Evolutionary conservation across 208 protist species (phyloP).

Genomic region (Phytomonas francai): DNA sequence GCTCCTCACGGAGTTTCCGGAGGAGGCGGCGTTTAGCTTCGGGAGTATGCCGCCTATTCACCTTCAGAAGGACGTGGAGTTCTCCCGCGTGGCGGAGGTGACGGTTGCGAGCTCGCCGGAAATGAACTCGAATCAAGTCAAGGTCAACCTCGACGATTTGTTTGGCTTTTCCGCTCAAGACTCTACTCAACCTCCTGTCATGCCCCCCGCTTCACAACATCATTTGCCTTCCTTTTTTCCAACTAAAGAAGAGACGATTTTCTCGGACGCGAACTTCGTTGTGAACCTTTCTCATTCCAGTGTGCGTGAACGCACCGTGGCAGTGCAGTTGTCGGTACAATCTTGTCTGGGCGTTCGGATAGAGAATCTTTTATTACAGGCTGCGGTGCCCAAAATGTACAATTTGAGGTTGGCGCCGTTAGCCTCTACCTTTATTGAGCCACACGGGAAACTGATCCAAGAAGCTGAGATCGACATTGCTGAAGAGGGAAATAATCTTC

Average conservation of each 20-base stretch:
- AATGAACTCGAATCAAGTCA: conserved; percentile 39
- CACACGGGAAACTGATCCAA: conserved; percentile 33
- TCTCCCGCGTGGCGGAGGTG: conserved; percentile 30
- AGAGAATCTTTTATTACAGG: conserved; percentile 56
- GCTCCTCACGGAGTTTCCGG: conserved; percentile 65
- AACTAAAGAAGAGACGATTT: conserved; percentile 23
- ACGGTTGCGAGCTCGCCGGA: conserved; percentile 45
- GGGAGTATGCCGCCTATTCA: conserved; percentile 74
- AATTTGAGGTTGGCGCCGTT: conserved; percentile 47
- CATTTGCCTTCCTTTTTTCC: background rate
- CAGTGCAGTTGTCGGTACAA: conserved; percentile 32
- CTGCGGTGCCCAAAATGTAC: conserved; percentile 55
- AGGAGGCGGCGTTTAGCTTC: conserved; percentile 69
- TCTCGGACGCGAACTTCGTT: conserved; percentile 40
- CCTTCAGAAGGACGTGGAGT: background rate
- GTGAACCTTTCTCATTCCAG: conserved; percentile 27
- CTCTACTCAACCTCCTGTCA: background rate
- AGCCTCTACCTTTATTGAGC: conserved; percentile 23
- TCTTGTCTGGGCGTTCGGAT: conserved; percentile 24
- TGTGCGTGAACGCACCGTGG: conserved; percentile 13
- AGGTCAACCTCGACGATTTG: conserved; percentile 57
- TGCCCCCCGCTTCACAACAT: background rate
- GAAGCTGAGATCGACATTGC: conserved; percentile 43
- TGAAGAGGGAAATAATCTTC: conserved; percentile 32
- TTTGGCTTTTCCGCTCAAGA: conserved; percentile 39